phyloP scores from a whole-genome alignment of 768 basidiomycete genomes.

The Trametes cinnabarina region DNA sequence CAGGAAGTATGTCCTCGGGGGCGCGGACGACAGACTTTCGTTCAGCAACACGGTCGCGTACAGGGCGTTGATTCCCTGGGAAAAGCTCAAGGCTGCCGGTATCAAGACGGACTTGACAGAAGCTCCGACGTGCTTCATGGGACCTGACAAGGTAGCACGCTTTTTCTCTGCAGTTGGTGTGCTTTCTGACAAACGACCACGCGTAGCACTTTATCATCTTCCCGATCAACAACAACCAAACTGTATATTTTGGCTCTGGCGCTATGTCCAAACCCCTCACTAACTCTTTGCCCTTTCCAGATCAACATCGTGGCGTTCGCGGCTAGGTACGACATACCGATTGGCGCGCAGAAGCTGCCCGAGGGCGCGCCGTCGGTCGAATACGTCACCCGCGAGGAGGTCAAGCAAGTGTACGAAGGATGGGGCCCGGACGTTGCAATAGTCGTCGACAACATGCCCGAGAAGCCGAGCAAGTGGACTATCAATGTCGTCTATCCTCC shows the following conservation, averaged over 20 bases:
- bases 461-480: conserved; percentile 48
- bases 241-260: conserved; percentile 31
- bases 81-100: conserved; percentile 41
- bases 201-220: conserved; percentile 52
- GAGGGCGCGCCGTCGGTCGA: conserved; percentile 38
- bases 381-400: conserved; percentile 34
- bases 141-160: conserved; percentile 32
- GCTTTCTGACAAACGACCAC: neutral
- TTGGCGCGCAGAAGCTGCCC: conserved; percentile 17
- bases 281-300: too few relatives aligned
- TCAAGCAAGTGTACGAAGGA: conserved; percentile 37
- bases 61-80: conserved; percentile 44
- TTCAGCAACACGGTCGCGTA: conserved; percentile 51
- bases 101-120: conserved; percentile 38
- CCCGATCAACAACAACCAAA: conserved; percentile 42
- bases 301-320: conserved; percentile 47
- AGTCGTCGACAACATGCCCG: conserved; percentile 43
- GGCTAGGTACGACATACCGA: conserved; percentile 25
- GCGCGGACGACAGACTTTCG: neutral
- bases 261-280: too few relatives aligned
- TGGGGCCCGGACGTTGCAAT: conserved; percentile 45
- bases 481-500: conserved; percentile 49
- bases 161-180: neutral
- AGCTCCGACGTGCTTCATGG: conserved; percentile 43
- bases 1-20: conserved; percentile 38